Base-by-base conservation (phyloP, 2,329 filamentous ascomycete species). In the Gremmenia infestans region DNA sequence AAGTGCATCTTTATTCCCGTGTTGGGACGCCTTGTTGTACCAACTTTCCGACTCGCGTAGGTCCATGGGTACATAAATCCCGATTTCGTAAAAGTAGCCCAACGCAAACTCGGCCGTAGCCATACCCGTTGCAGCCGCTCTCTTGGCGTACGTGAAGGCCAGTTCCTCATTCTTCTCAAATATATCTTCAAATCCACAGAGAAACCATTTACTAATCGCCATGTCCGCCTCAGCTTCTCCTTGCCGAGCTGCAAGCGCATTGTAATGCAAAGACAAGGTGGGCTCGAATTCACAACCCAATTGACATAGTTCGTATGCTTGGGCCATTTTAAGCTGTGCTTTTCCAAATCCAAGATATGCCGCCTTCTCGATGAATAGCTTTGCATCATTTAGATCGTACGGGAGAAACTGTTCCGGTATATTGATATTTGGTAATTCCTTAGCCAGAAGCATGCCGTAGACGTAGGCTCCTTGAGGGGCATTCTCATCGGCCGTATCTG, bases 11-110 rank as follows among this genome's bases (percentile, higher is more conserved):
- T 89, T 88, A 72, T 97, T 99, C 37, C 93, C 94, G 67, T 93
- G 90, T 35, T 89, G 87, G 32, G 91, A 88, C 7, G 94, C 93
- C 67, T 91, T 86, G 63, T 88, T 83, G 70, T 99, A 99, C 94
- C 94, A 99, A 61, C 80, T 84, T 60, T 88, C 80, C 1, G 94
- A 93, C 70, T 94, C 89, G 50, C 84, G 81, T 43, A 97, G 74
- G 69, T 93, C 89, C 62, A 90, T 88, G n/a, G 84, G 82, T 23
- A 95, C 88, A 68, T 91, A 86, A 69, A 99, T 96, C 63, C 94
- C 94, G 64, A 99, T 95, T 71, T 99, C 94, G 70, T 94, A 85
- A 74, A 97, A 99, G 73, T 99, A 99, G 11, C 93, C 93, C 78
- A 99, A 83, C 25, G 94, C 94, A 68, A 99, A 99, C 71, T 97